Evolutionary conservation across 2,329 filamentous ascomycete genomes (phyloP).

Genomic region (Aspergillaceae sp.): DNA sequence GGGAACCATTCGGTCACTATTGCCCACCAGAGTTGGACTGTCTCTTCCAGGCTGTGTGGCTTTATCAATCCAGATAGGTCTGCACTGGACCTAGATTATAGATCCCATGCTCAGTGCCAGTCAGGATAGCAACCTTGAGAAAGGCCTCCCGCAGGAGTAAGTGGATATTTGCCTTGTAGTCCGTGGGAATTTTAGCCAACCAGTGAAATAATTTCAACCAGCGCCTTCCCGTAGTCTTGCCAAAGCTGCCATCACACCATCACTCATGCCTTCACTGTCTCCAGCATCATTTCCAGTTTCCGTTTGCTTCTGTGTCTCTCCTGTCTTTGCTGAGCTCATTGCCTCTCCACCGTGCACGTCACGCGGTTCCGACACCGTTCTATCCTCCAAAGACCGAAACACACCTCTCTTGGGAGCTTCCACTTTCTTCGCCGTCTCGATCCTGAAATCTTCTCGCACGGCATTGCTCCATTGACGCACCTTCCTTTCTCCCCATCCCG

Average conservation of each 20-base stretch:
- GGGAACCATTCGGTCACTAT: too few relatives aligned
- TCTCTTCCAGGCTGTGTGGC: too few relatives aligned
- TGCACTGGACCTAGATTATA: too few relatives aligned
- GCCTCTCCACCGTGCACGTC: constrained; percentile 38
- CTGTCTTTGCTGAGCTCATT: constrained; percentile 28
- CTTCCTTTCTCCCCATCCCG: constrained; percentile 93
- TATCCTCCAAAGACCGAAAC: constrained; percentile 16
- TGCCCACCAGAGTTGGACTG: too few relatives aligned
- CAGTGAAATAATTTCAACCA: constrained; percentile 11
- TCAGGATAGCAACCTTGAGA: too few relatives aligned
- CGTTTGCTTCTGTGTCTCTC: constrained; percentile 14
- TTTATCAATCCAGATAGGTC: too few relatives aligned
- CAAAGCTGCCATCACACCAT: constrained; percentile 52
- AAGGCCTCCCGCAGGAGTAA: too few relatives aligned
- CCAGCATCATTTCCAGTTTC: constrained; percentile 3
- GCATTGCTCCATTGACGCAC: constrained; percentile 75
- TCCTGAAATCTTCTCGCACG: constrained; percentile 76
- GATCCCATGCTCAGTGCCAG: too few relatives aligned
- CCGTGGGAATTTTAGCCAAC: too few relatives aligned
- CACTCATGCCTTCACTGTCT: constrained; percentile 41
- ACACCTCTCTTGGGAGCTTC: constrained; percentile 31
- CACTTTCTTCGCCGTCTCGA: constrained; percentile 58
- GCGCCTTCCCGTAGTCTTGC: constrained; percentile 43
- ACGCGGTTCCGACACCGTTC: constrained; percentile 10
- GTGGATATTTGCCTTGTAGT: too few relatives aligned